Evolutionary conservation across 306 rosid genomes (phyloP).

Genomic region (Ormosia emarginata): DNA sequence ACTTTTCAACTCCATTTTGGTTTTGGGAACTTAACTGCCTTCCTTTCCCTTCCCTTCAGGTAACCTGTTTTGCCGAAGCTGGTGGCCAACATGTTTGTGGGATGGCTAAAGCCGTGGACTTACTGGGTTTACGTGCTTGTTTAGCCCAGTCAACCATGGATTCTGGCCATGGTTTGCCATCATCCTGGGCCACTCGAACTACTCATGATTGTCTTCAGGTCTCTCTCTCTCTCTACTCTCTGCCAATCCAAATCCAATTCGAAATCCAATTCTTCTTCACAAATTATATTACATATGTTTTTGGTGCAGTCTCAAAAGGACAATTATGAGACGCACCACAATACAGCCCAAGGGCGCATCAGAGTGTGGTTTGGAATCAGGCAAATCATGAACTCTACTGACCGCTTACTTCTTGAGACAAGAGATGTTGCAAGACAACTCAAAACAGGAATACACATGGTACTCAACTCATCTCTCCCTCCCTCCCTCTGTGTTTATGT

Average conservation of each 20-base stretch:
- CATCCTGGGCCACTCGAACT: conserved; percentile 56
- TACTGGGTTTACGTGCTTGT: conserved; percentile 82
- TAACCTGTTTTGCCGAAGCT: conserved; percentile 95
- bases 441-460: conserved; percentile 90
- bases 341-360: conserved; percentile 76
- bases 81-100: conserved; percentile 83
- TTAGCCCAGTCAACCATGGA: conserved; percentile 79
- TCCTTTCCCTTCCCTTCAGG: conserved; percentile 30
- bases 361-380: conserved; percentile 85
- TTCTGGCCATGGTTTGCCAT: conserved; percentile 70
- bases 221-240: not conserved
- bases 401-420: conserved; percentile 61
- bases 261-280: not conserved
- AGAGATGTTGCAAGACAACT: conserved; percentile 63
- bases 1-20: no score
- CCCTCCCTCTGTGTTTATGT: not conserved
- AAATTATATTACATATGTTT: no score
- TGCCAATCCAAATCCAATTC: not conserved
- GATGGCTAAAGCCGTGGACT: conserved; percentile 70
- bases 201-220: conserved; percentile 70
- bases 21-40: no score
- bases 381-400: conserved; percentile 81
- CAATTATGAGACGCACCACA: conserved; percentile 60
- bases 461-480: not conserved
- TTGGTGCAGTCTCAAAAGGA: conserved; percentile 64